Evolutionary conservation across 768 basidiomycete genomes (phyloP).

Genomic region (Collybia nuda): DNA sequence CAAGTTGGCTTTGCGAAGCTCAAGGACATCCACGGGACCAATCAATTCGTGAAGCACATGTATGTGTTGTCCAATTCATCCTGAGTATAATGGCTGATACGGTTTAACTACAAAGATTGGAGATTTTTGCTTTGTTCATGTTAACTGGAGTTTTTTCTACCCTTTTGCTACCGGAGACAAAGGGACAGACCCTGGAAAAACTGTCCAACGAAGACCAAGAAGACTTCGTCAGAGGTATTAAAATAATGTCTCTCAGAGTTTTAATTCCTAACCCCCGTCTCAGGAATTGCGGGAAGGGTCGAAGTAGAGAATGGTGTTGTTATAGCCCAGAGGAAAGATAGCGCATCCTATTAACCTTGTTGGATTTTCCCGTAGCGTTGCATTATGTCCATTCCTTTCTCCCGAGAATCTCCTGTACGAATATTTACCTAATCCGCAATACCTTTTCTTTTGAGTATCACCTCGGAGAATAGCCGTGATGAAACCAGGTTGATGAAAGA

Average conservation of each 20-base stretch:
- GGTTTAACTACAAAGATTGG: conserved; percentile 41
- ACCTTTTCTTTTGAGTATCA: no score
- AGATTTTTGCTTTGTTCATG: conserved; percentile 88
- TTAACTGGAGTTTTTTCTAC: conserved; percentile 83
- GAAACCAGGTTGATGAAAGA: no score
- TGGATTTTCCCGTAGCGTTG: no score
- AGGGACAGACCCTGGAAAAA: conserved; percentile 61
- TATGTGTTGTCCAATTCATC: conserved; percentile 29
- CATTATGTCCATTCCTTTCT: no score
- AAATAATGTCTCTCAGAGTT: background rate
- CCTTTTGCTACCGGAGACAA: conserved; percentile 80
- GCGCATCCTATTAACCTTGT: no score
- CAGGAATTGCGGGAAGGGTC: conserved; percentile 1
- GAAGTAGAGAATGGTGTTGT: conserved; percentile 1
- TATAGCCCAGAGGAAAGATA: background rate
- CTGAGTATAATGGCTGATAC: background rate
- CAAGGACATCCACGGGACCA: conserved; percentile 44
- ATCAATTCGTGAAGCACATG: conserved; percentile 68
- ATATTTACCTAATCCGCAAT: no score
- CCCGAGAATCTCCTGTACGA: no score
- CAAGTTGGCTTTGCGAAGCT: conserved; percentile 76
- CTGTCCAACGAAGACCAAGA: conserved; percentile 73
- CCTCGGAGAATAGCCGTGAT: no score
- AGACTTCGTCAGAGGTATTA: conserved; percentile 46
- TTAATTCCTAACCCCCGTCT: background rate